Conservation (phyloP, 176 grass and related monocot genomes). For the Typha latifolia region DNA sequence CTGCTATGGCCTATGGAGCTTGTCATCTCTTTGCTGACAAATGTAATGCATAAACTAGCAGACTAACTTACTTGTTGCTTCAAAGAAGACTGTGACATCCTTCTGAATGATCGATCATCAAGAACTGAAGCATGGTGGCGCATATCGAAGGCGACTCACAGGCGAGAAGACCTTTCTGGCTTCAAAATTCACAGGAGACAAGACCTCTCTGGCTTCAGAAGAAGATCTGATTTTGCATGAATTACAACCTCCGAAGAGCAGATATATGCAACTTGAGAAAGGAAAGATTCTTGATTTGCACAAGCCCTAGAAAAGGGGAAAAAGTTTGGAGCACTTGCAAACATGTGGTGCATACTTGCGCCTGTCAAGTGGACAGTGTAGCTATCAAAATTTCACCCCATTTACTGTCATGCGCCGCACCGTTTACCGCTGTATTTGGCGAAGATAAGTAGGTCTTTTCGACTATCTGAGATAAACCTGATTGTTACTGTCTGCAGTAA, state of each 20-base stretch:
- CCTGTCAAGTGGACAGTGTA: not conserved
- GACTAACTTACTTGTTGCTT: not conserved
- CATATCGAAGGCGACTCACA: not conserved
- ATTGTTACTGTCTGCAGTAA: not conserved
- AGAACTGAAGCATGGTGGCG: not conserved
- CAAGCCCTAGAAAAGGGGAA: not conserved
- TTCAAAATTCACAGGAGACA: not conserved
- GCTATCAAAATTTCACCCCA: not conserved
- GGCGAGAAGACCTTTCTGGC: not conserved
- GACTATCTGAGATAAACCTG: not conserved
- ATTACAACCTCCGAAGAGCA: not conserved
- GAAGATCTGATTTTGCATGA: not conserved
- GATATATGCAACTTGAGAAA: not conserved
- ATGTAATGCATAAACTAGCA: not conserved
- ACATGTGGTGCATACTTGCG: constrained; percentile 4
- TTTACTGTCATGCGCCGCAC: constrained; percentile 17
- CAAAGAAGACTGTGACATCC: not conserved
- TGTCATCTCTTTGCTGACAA: not conserved
- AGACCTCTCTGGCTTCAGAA: not conserved
- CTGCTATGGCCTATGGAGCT: not conserved
- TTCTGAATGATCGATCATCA: not conserved
- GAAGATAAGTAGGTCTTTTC: not conserved
- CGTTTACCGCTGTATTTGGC: constrained; percentile 3
- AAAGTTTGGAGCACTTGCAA: not conserved
- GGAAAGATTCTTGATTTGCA: constrained; percentile 1